Evolutionary conservation across 129 eudicot species (phyloP), one percentile per base, ranked within the genome.

Genomic region (Dittrichia graveolens): DNA sequence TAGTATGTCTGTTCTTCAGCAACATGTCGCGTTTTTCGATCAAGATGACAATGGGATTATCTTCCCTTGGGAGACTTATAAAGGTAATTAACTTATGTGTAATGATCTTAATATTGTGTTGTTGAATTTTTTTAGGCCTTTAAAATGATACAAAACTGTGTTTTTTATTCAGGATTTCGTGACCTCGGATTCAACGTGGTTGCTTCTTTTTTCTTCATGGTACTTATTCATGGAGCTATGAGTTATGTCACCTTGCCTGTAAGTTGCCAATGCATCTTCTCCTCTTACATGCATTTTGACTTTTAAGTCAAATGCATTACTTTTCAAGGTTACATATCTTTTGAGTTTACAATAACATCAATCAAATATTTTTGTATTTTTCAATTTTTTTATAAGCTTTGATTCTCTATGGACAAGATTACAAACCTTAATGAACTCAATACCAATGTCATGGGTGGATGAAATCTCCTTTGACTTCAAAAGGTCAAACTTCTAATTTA

Each of bases 191-290:
- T 85, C 75, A 85, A 83, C 41, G 46, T 78, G 35, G 3, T 85
- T 38, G 83, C 81, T 52, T 80, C 81, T 45, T 77, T 85, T 53
- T 1, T 85, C 5, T 59, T 79, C 49, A 76, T 74, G 85, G 4
- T 83, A 34, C 63, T 80, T 31, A 5, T 80, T 12, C 87, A 85
- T 69, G 77, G 71, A 44, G 54, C 83, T 31, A 53, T 85, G 87
- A 85, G 90, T 65, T 85, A 82, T 74, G 79, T 65, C 72, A 82
- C 90, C 57, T 65, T 73, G 46, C 87, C 90, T 31, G 87, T 85
- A 74, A 82, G 85, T 79, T 39, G 12, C 18, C 53, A 61, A 72
- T 57, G 31, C 15, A 15, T 18, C 37, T 15, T 67, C 24, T 11
- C 34, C 11, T 62, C 38, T 31, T 8, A 14, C 4, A 19, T 24